phyloP scores from a whole-genome alignment of 2,329 filamentous ascomycete genomes.

The Verticillium isaacii region DNA sequence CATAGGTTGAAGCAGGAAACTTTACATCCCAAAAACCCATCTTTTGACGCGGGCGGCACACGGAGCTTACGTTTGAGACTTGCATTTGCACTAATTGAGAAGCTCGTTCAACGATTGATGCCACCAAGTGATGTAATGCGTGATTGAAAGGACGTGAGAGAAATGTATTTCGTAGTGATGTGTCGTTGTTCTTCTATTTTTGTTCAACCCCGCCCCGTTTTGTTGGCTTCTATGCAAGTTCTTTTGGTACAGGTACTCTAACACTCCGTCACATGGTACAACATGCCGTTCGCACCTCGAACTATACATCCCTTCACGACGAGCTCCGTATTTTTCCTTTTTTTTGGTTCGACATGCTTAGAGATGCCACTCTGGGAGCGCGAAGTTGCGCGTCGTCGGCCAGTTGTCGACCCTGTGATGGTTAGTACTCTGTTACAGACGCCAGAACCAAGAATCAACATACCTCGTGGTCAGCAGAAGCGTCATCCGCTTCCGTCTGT shows the following conservation, averaged over 20 bases:
- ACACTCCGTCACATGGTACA: background rate
- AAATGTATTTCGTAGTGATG: background rate
- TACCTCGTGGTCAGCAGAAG: conserved; percentile 37
- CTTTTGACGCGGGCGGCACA: background rate
- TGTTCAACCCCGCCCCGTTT: background rate
- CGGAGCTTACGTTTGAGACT: background rate
- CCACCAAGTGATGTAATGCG: background rate
- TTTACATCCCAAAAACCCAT: too few species aligned
- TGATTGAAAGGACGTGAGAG: background rate
- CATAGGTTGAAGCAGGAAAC: background rate
- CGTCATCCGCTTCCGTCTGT: conserved; percentile 32
- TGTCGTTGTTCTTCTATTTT: background rate
- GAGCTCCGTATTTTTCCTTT: background rate
- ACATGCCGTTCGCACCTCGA: background rate
- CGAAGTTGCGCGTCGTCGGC: conserved; percentile 34
- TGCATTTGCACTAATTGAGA: background rate
- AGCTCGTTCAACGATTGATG: background rate
- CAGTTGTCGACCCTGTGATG: conserved; percentile 30
- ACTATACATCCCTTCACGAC: background rate
- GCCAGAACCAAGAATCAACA: conserved; percentile 8
- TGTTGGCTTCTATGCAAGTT: background rate
- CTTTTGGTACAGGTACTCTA: background rate
- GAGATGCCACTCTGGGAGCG: conserved; percentile 35
- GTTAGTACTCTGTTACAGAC: conserved; percentile 8
- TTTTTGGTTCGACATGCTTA: conserved; percentile 8